These are phyloP conservation scores for Lycium ferocissimum DNA, from an alignment of 257 asterid genomes.

Conservation along the genomic window DNA sequence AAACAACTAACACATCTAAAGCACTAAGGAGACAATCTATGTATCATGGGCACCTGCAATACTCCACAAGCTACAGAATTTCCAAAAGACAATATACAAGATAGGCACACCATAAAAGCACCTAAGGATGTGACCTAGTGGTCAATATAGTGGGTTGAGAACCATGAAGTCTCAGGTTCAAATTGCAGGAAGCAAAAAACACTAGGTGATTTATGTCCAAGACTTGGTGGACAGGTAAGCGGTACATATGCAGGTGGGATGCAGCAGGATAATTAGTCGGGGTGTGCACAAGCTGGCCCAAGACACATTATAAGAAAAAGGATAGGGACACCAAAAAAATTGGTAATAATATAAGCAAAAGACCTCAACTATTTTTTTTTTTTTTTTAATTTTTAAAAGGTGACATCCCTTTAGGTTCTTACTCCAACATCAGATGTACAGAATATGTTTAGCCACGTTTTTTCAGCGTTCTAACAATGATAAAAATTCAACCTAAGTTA, in stretches of 20 bases:
- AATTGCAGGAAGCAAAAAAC: no score
- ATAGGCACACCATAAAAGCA: background rate
- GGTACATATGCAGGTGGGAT: no score
- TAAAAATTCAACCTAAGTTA: background rate
- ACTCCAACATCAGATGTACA: slow-evolving; percentile 12
- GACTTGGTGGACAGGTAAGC: no score
- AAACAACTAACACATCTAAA: background rate
- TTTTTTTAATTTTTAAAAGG: background rate
- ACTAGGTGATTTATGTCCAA: no score
- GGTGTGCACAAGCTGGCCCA: no score
- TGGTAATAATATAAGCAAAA: background rate
- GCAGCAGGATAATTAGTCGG: no score
- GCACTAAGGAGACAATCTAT: background rate
- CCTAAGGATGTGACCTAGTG: no score
- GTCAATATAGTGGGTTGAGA: no score
- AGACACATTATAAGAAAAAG: no score
- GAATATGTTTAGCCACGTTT: background rate
- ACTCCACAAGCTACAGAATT: background rate
- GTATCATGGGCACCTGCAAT: background rate
- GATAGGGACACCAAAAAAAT: no score
- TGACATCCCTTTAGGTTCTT: background rate
- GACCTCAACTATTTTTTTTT: background rate
- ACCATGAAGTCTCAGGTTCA: no score
- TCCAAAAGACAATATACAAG: background rate
- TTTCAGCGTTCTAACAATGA: slow-evolving; percentile 1